phyloP scores from a whole-genome alignment of 1,139 yeast species.

The Candida sojae region DNA sequence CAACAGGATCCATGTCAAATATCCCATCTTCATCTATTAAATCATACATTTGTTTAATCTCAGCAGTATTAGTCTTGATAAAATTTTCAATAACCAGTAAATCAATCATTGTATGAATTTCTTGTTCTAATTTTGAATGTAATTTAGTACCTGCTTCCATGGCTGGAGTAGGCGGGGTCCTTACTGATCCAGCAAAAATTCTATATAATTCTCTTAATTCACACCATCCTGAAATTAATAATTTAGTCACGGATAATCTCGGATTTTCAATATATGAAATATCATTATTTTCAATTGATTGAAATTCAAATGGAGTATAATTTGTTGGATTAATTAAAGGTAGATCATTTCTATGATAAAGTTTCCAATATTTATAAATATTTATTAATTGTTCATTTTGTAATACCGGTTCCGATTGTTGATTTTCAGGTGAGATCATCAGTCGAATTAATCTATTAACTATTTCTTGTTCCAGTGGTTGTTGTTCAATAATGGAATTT shows the following conservation, averaged over 20 bases:
- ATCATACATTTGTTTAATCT: neutral
- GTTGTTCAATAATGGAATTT: neutral
- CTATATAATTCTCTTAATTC: conserved; percentile 49
- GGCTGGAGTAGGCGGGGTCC: conserved; percentile 25
- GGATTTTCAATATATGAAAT: conserved; percentile 29
- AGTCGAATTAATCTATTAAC: neutral
- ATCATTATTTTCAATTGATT: conserved; percentile 25
- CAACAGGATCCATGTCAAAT: conserved; percentile 24
- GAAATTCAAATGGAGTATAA: conserved; percentile 26
- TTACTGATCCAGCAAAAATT: conserved; percentile 37
- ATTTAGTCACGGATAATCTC: conserved; percentile 47
- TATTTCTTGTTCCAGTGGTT: neutral
- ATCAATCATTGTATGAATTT: conserved; percentile 35
- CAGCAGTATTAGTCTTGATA: neutral
- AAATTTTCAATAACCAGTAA: conserved; percentile 11
- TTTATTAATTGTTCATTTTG: neutral
- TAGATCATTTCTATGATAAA: conserved; percentile 7
- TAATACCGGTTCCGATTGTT: neutral
- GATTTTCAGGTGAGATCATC: neutral
- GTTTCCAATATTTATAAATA: conserved; percentile 15
- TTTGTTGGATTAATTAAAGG: conserved; percentile 12
- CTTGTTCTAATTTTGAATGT: conserved; percentile 45
- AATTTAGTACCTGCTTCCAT: conserved; percentile 41
- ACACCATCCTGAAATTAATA: conserved; percentile 54
- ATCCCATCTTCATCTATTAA: conserved; percentile 28